Evolutionary conservation across 2,329 filamentous ascomycete species (phyloP), one percentile per base, ranked within the genome.

Genomic region (Magnaporthiopsis incrustans): DNA sequence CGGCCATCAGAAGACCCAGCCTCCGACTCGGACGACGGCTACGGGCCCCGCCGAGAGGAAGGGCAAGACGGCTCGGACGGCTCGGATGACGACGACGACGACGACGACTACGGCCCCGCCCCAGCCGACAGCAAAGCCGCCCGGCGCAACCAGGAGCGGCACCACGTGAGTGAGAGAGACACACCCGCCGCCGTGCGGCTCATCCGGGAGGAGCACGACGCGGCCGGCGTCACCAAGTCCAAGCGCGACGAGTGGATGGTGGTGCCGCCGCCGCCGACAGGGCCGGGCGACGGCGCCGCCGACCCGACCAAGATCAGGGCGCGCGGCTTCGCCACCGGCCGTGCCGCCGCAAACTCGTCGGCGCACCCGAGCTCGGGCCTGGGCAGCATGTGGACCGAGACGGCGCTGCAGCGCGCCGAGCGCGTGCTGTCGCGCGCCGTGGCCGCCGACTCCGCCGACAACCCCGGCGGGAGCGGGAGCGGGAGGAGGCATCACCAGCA

Each of bases 181-280:
- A 44, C 1, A 27, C 60, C 83, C 71, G 59, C 68, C 72, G 63
- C 73, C 75, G 57, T 74, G 76, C 4, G 70, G 76, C 14, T 68
- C 74, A 1, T 72, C 74, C 3, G 68, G 71, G 18, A 67, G 14
- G 5, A 38, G 56, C 56, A 38, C 35, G 14, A 38, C 35, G 3
- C 14, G 59, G 27, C 27, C 27, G 72, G 68, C 18, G 67, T 78
- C 53, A 69, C 75, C 25, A 81, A 83, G 61, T 80, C 82, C 6
- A 83, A 89, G 73, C 88, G 94, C 70, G 93, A 96, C 78, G 88
- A 91, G 71, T 93, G 90, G 90, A 93, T 93, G 90, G 80, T 92
- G 60, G 83, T 85, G 1, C 89, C 89, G 1, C 90, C 0, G 78
- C 80, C 27, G 71, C 81, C 77, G 73, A 79, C 5, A 75, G 80